Evolutionary conservation across 768 basidiomycete genomes (phyloP).

Genomic region (Rhodotorula sphaerocarpa): DNA sequence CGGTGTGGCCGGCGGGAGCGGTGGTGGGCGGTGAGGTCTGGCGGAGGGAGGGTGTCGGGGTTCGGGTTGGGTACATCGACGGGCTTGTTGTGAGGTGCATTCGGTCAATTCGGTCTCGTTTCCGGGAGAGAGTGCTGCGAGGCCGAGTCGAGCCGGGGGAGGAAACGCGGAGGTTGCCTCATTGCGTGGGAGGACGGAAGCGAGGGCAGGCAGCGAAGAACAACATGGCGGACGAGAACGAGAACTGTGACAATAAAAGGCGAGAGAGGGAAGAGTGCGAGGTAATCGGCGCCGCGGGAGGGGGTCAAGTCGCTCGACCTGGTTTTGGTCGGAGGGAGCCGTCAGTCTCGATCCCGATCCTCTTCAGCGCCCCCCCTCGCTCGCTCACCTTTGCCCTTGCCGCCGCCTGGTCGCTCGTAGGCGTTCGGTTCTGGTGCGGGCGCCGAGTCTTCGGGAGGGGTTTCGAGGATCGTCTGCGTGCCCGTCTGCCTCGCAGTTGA

Average conservation of each 20-base stretch:
- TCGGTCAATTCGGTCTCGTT: no score
- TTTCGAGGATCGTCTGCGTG: no score
- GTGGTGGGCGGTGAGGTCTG: no score
- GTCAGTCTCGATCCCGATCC: no score
- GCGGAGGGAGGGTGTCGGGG: no score
- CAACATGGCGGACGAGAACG: background rate
- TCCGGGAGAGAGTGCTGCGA: no score
- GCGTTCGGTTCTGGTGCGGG: slow-evolving; percentile 16
- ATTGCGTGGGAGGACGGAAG: background rate
- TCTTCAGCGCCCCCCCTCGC: no score
- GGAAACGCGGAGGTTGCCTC: background rate
- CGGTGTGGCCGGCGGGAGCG: background rate
- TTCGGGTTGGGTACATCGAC: no score
- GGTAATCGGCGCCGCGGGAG: background rate
- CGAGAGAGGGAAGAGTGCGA: no score
- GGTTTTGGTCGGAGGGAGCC: background rate
- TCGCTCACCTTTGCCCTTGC: slow-evolving; percentile 26
- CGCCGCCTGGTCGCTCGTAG: slow-evolving; percentile 8
- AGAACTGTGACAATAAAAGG: background rate
- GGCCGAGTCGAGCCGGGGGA: background rate
- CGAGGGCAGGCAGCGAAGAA: background rate
- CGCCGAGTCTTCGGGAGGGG: no score
- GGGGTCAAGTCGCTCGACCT: background rate
- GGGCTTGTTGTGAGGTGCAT: no score
- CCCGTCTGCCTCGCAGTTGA: no score